Evolutionary conservation across 1,284 basidiomycete genomes (phyloP), one percentile per base, ranked within the genome.

Genomic region (Irpex sp.): DNA sequence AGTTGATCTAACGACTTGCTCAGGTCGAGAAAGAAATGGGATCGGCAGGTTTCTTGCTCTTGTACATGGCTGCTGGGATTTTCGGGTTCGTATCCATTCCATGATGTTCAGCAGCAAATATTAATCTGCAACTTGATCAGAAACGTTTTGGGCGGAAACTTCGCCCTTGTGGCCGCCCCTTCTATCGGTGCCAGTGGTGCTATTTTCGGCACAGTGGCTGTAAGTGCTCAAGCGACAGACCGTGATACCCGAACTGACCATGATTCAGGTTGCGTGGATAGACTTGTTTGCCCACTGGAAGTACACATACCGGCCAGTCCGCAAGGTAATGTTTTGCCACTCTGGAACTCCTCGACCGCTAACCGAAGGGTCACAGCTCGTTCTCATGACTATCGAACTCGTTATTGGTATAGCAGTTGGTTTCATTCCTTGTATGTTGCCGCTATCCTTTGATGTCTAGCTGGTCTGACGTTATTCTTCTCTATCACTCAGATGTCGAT

Each of bases 181-280:
- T 94, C 93, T n/a, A 83, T 96, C 1, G 97, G 97, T 55, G 97
- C 96, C 0, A 92, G 89, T 69, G 96, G 97, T 6, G 94, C 96
- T 0, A 94, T 98, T 62, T 97, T 98, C 65, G 95, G 95, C 2
- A 94, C 93, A 40, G 84, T 96, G 63, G 94, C 92, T 2, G 92
- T 94, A 67, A 65, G 82, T 73, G 15, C 8, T 44, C 11, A 44
- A 9, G 15, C 40, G 8, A 9, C 11, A 11, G 2, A 44, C 15
- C 40, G 15, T 44, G 40, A 44, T 44, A 44, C 40, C 15, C 40
- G 15, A 11, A 44, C 40, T 44, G 15, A 44, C 15, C 40, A 44
- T 9, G 40, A 11, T 15, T 44, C 57, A 87, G 86, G 84, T 90
- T 19, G 87, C 86, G 19, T 92, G 91, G 84, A 89, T 97, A 1